Percentiles rank a stretch among this genome's conserved stretches.
phyloP scores from a whole-genome alignment of 148 eudicot genomes.

The Agrostemma githago region DNA sequence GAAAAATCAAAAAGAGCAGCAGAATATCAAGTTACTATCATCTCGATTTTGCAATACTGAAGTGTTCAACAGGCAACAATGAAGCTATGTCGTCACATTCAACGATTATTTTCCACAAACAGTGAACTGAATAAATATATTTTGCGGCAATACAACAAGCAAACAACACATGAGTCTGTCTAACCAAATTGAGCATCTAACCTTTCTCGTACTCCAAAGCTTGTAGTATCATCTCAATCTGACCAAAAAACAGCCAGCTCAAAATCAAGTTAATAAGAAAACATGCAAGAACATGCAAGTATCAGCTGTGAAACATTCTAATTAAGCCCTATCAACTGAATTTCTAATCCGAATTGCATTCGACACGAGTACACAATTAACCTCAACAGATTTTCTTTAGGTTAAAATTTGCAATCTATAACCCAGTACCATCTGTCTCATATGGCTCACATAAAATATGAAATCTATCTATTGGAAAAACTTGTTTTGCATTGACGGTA shows the following conservation, averaged over 20 bases:
- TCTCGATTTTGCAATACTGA: background rate
- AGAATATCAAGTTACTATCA: background rate
- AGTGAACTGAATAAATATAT: background rate
- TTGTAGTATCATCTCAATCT: slow-evolving; percentile 99
- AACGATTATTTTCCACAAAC: background rate
- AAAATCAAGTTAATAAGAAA: background rate
- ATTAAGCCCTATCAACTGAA: background rate
- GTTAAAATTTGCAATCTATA: background rate
- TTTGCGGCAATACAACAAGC: background rate
- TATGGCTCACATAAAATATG: background rate
- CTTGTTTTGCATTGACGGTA: background rate
- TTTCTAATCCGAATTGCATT: background rate
- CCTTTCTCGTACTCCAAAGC: slow-evolving; percentile 97
- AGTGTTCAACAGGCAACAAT: background rate
- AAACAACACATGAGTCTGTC: background rate
- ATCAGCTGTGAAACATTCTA: background rate
- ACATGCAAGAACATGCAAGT: background rate
- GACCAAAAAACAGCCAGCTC: slow-evolving; percentile 19
- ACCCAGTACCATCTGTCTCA: background rate
- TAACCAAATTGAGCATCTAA: slow-evolving; percentile 19
- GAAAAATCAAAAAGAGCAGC: slow-evolving; percentile 15
- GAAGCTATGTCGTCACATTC: background rate
- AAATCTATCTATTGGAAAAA: background rate
- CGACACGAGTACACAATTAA: background rate
- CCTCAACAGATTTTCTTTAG: background rate